phyloP scores from a whole-genome alignment of 352 stramenopile genomes.

The Phytophthora ramorum region DNA sequence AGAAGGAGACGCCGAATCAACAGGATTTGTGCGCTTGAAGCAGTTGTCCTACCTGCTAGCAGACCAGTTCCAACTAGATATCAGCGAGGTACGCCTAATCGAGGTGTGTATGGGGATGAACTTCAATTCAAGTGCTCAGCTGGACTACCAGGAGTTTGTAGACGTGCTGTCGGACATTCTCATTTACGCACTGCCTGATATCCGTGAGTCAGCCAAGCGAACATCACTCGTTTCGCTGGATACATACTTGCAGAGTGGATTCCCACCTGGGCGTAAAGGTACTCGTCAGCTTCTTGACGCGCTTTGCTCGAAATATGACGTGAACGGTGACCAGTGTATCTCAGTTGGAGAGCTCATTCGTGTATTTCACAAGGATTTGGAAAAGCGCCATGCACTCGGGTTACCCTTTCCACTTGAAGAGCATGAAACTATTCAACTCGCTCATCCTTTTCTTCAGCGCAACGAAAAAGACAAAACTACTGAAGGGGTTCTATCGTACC shows the following conservation, averaged over 20 bases:
- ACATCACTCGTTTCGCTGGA: constrained; percentile 34
- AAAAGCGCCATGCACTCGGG: constrained; percentile 38
- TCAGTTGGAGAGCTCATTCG: constrained; percentile 43
- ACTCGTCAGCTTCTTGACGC: constrained; percentile 34
- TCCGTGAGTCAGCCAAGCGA: constrained; percentile 26
- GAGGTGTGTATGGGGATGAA: constrained; percentile 72
- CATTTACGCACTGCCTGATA: constrained; percentile 46
- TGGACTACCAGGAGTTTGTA: constrained; percentile 62
- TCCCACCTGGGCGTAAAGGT: constrained; percentile 26
- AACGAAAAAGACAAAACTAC: neutral
- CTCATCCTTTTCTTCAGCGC: constrained; percentile 25
- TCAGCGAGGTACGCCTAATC: constrained; percentile 49
- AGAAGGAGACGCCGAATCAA: constrained; percentile 24
- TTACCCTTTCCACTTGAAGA: constrained; percentile 45
- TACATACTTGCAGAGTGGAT: constrained; percentile 53
- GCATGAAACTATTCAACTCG: constrained; percentile 43
- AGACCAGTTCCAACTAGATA: constrained; percentile 40
- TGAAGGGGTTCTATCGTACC: constrained; percentile 42
- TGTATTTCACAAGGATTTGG: constrained; percentile 48
- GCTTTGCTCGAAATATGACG: constrained; percentile 63
- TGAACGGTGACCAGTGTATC: constrained; percentile 42
- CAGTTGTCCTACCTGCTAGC: constrained; percentile 53
- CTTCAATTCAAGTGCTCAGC: constrained; percentile 55
- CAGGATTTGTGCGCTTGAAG: constrained; percentile 62
- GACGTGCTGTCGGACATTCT: constrained; percentile 64